These are phyloP conservation scores for Syzygium malaccense DNA, from an alignment of 441 rosid genomes.

Conservation along the genomic window DNA sequence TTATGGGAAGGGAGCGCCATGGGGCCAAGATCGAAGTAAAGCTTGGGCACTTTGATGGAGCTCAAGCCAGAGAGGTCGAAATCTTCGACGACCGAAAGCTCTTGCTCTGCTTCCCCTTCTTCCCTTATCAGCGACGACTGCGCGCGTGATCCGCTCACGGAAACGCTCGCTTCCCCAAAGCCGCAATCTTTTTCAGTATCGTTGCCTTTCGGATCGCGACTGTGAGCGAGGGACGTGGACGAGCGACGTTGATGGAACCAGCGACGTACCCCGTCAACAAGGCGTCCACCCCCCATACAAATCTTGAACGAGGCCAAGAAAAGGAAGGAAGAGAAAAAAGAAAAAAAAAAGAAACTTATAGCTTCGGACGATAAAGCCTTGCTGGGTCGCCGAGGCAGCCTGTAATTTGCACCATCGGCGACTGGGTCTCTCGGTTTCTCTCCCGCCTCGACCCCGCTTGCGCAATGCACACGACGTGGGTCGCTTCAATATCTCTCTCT, in stretches of 20 bases:
- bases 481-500: neutral
- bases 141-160: neutral
- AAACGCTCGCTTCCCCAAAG: neutral
- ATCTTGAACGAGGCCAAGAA: neutral
- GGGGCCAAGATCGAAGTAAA: slow-evolving; percentile 24
- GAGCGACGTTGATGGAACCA: slow-evolving; percentile 70
- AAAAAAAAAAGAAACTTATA: neutral
- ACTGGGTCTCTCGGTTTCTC: neutral
- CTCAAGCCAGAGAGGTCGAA: slow-evolving; percentile 42
- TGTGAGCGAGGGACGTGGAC: slow-evolving; percentile 12
- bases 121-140: neutral
- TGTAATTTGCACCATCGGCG: neutral
- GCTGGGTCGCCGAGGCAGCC: neutral
- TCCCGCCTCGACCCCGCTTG: neutral
- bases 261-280: slow-evolving; percentile 91
- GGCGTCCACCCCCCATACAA: slow-evolving; percentile 61
- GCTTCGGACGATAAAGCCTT: neutral
- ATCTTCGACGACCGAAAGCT: slow-evolving; percentile 29
- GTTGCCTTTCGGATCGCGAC: neutral
- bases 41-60: slow-evolving; percentile 56
- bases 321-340: too few relatives aligned
- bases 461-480: neutral
- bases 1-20: slow-evolving; percentile 61
- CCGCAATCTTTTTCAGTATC: neutral
- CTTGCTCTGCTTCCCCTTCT: slow-evolving; percentile 2